Conservation (phyloP, 1,284 basidiomycete genomes). For the Apiotrichum veenhuisii region DNA sequence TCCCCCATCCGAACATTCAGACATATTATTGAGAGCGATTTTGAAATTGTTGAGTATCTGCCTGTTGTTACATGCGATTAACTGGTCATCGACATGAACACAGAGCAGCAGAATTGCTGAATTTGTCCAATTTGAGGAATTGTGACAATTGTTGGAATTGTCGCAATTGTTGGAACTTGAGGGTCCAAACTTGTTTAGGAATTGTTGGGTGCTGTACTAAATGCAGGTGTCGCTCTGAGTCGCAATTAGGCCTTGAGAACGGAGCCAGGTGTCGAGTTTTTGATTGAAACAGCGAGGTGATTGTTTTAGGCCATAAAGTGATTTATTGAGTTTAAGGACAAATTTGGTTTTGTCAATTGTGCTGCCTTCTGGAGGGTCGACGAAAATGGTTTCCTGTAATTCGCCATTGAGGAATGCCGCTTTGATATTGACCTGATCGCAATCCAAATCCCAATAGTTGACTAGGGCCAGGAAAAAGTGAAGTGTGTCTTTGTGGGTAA, state of each 20-base stretch:
- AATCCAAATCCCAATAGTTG: constrained; percentile 23
- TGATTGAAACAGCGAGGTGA: constrained; percentile 28
- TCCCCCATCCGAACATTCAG: too few relatives aligned
- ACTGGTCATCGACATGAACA: too few relatives aligned
- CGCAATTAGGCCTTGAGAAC: background rate
- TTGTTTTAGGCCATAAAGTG: constrained; percentile 31
- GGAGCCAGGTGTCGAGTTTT: background rate
- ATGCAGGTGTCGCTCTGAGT: background rate
- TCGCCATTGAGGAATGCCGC: constrained; percentile 15
- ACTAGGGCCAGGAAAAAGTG: constrained; percentile 23
- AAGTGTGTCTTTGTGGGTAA: constrained; percentile 27
- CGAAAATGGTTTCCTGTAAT: constrained; percentile 16
- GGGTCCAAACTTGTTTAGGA: too few relatives aligned
- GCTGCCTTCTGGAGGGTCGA: constrained; percentile 22
- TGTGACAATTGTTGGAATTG: too few relatives aligned
- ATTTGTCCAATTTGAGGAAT: too few relatives aligned
- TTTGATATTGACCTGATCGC: constrained; percentile 29
- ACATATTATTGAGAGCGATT: too few relatives aligned
- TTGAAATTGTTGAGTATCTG: too few relatives aligned
- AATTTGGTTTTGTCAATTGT: constrained; percentile 8
- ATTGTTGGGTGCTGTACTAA: too few relatives aligned
- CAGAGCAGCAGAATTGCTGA: too few relatives aligned
- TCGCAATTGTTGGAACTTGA: too few relatives aligned
- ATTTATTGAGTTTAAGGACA: constrained; percentile 18
- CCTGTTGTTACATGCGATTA: too few relatives aligned